Percentiles rank a stretch among this genome's conserved stretches.
Conservation (phyloP, 345 rosid species). For the Draba incana region DNA sequence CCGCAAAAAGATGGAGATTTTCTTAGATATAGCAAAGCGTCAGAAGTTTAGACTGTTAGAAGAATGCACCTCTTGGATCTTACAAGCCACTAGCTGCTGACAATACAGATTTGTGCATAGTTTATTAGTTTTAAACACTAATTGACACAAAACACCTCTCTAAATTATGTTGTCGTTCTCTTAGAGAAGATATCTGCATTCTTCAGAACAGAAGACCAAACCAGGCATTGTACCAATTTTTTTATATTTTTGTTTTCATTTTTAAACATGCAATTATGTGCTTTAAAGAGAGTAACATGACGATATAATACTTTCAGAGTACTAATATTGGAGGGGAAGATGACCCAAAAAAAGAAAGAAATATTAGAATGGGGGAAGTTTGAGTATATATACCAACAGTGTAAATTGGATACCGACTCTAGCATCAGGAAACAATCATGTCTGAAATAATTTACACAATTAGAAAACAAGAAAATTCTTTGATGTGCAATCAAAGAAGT, state of each 20-base stretch:
- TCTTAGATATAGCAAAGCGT: constrained; percentile 60
- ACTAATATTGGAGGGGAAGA: no score
- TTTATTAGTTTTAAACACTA: constrained; percentile 2
- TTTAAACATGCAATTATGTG: background rate
- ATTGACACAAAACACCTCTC: background rate
- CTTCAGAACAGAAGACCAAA: background rate
- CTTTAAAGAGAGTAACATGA: background rate
- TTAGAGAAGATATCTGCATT: background rate
- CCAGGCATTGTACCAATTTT: background rate
- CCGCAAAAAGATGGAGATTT: constrained; percentile 64
- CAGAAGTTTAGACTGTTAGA: constrained; percentile 68
- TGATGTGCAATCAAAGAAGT: background rate
- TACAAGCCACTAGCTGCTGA: constrained; percentile 40
- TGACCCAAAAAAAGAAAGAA: no score
- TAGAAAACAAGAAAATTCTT: background rate
- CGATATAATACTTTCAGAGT: background rate
- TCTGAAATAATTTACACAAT: constrained; percentile 11
- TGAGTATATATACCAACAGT: background rate
- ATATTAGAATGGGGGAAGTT: background rate
- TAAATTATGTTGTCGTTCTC: background rate
- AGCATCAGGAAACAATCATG: background rate
- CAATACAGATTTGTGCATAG: constrained; percentile 29
- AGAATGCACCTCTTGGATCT: constrained; percentile 70
- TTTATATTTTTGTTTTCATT: background rate
- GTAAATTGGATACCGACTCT: background rate